Evolutionary conservation across 345 rosid species (phyloP), one percentile per base, ranked within the genome.

Genomic region (Erucastrum elatum): DNA sequence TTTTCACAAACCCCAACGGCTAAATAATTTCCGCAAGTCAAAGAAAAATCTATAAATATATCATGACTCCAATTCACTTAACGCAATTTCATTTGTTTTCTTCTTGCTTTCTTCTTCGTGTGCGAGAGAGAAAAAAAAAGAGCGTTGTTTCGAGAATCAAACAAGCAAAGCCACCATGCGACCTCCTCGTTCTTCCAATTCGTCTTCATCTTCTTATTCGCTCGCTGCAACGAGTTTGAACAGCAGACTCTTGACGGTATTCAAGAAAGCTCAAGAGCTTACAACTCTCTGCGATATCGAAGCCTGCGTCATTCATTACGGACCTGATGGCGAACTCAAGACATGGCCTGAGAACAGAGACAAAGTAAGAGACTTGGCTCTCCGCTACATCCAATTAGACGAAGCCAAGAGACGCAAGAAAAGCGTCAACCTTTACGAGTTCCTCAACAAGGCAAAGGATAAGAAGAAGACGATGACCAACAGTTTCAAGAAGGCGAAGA

Each of bases 331-430:
- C 2, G 49, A 13, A 2, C 25, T 76, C 0, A 44, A 34, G 16
- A 76, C 80, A 70, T 77, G 80, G 80, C 75, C 70, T 25, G 5
- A 49, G 34, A 62, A 68, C 0, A 3, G 3, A 61, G 21, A 49
- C 9, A 69, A 33, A 62, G 70, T 77, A 8, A 77, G 33, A 77
- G 70, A 62, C 64, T 31, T 77, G 33, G 58, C 80, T 33, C 12
- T 62, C 0, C 51, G 55, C 30, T 69, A 76, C 35, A 76, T 7
- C 21, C 41, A 26, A 0, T 21, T 65, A 7, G 9, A 17, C 6
- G 15, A 60, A 17, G 34, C 34, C 46, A 3, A 25, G 49, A 75
- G 64, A 17, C 15, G 39, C 59, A 75, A 66, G 33, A 75, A 75
- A 39, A 56, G 46, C 8, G 0, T 66, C 7, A 0, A 66, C 55